Evolutionary conservation across 2,329 filamentous ascomycete species (phyloP), one percentile per base, ranked within the genome.

Genomic region (Colletotrichum aenigma): DNA sequence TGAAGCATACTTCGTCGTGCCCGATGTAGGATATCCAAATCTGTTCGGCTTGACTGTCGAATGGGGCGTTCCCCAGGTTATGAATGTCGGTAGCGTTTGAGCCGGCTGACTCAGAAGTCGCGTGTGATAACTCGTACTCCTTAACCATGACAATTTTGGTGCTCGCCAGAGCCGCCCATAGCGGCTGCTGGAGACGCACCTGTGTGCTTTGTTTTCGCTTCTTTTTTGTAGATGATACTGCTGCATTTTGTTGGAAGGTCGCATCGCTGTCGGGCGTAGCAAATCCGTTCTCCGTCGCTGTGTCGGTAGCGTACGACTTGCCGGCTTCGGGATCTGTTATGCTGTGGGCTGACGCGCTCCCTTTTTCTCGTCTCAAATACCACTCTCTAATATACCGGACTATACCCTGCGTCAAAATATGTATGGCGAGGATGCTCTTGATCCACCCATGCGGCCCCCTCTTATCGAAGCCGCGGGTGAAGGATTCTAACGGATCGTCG

Each of bases 91-190:
- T 95, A 80, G 93, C 92, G 82, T 94, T 93, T 79, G 94, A 93
- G 81, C 93, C 93, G 36, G 91, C 92, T 66, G 93, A 93, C 85
- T 96, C 94, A 71, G 91, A 91, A 76, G 93, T 91, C 74, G 93
- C 92, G 83, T 94, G 93, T 78, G 94, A 96, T 83, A 97, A 91
- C 85, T 96, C 94, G 80, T 95, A 95, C 85, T 96, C 96, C 87
- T 98, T 97, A 82, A 97, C 93, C 86, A 98, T 95, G 80, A 97
- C 96, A 83, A 98, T 96, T 89, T 98, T 98, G 82, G 96, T 98
- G 86, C 95, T 98, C 67, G 96, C 96, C 80, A 98, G 91, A 64
- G 96, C 96, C 78, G 96, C 95, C 96, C 96, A 98, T 78, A 98
- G 91, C 65, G 96, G 96, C 86, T 98, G 96, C 82, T 95, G 93